phyloP scores from a whole-genome alignment of 2,329 filamentous ascomycete genomes.

The Phialocephala sp. region DNA sequence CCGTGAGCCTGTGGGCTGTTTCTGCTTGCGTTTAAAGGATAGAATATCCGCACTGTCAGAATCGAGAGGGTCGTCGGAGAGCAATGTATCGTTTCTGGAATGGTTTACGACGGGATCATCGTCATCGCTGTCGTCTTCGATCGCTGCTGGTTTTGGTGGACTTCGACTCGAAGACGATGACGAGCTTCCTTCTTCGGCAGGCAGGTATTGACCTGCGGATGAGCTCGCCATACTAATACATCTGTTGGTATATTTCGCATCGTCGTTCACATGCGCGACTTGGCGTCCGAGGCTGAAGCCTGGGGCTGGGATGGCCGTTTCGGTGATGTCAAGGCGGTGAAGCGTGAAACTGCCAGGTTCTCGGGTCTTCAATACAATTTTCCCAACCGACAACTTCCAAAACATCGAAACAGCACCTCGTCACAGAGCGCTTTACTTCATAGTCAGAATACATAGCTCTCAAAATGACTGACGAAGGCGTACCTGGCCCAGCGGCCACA shows the following conservation, averaged over 20 bases:
- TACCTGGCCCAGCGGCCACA: slow-evolving; percentile 30
- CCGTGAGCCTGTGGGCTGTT: slow-evolving; percentile 37
- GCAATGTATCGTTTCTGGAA: slow-evolving; percentile 45
- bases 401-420: background rate
- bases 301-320: slow-evolving; percentile 7
- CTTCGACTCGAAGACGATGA: slow-evolving; percentile 38
- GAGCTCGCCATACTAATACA: slow-evolving; percentile 43
- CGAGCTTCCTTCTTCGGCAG: slow-evolving; percentile 31
- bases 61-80: slow-evolving; percentile 63
- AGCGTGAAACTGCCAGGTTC: background rate
- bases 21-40: slow-evolving; percentile 76
- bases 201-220: slow-evolving; percentile 35
- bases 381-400: background rate
- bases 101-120: slow-evolving; percentile 41
- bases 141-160: slow-evolving; percentile 32
- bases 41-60: slow-evolving; percentile 57
- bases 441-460: background rate
- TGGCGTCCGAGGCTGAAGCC: background rate
- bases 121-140: slow-evolving; percentile 50
- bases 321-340: slow-evolving; percentile 1
- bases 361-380: background rate
- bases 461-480: background rate
- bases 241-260: slow-evolving; percentile 27
- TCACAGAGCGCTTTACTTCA: too few relatives aligned
- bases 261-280: slow-evolving; percentile 9